Evolutionary conservation across 305 asterid genomes (phyloP).

Genomic region (Andrographis paniculata): DNA sequence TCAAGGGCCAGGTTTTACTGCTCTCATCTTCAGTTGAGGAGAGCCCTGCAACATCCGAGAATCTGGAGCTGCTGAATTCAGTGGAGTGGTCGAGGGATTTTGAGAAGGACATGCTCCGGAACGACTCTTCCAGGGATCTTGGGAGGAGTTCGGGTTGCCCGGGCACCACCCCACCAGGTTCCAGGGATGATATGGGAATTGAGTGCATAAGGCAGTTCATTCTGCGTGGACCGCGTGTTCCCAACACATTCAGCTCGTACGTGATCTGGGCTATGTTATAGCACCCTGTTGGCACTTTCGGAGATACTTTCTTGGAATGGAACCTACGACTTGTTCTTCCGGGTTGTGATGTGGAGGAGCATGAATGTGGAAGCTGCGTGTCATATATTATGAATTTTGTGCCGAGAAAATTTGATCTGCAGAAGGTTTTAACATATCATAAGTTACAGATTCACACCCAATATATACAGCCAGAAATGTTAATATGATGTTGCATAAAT

Average conservation of each 20-base stretch:
- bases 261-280: slow-evolving; percentile 46
- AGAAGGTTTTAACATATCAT: slow-evolving; percentile 4
- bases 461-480: not conserved
- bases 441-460: too few species aligned
- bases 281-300: slow-evolving; percentile 45
- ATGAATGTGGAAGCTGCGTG: slow-evolving; percentile 59
- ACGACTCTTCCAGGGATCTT: slow-evolving; percentile 61
- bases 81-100: slow-evolving; percentile 61
- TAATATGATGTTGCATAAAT: too few species aligned
- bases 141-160: slow-evolving; percentile 53
- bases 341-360: slow-evolving; percentile 44
- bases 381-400: slow-evolving; percentile 78
- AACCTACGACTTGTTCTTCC: slow-evolving; percentile 69
- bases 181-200: slow-evolving; percentile 49
- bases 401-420: slow-evolving; percentile 89
- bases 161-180: slow-evolving; percentile 41
- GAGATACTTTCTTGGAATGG: slow-evolving; percentile 64
- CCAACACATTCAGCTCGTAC: slow-evolving; percentile 56
- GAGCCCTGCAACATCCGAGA: slow-evolving; percentile 35
- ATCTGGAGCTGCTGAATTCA: slow-evolving; percentile 74
- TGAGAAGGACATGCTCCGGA: slow-evolving; percentile 66
- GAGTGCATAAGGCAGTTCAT: slow-evolving; percentile 67
- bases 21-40: slow-evolving; percentile 22
- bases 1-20: slow-evolving; percentile 29
- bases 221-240: slow-evolving; percentile 56